Conservation (phyloP, 805 yeast genomes). For the Wickerhamiella spandovensis region DNA sequence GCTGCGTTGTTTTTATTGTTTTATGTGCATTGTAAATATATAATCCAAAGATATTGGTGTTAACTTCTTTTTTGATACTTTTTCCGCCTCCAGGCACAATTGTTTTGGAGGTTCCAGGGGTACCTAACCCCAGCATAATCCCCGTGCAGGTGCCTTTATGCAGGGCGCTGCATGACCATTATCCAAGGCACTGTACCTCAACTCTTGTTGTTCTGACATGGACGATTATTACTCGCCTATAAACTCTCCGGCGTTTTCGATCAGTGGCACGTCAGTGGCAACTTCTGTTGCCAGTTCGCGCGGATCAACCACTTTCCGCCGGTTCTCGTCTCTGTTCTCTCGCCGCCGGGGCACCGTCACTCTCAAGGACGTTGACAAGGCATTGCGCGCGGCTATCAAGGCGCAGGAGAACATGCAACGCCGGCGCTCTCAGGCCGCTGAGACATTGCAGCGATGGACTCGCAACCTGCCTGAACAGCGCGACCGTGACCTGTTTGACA, state of each 20-base stretch:
- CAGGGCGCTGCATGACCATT: not conserved
- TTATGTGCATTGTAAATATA: not conserved
- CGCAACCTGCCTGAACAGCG: constrained; percentile 6
- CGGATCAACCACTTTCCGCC: not conserved
- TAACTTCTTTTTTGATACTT: no score
- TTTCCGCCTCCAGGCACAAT: not conserved
- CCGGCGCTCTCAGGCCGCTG: constrained; percentile 6
- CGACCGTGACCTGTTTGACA: constrained; percentile 4
- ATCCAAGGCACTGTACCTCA: not conserved
- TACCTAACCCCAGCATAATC: not conserved
- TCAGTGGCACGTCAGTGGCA: not conserved
- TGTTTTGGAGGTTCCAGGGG: no score
- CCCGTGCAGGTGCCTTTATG: not conserved
- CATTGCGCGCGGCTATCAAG: constrained; percentile 9
- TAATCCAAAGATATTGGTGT: no score
- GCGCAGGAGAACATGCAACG: constrained; percentile 13
- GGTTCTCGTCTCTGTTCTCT: not conserved
- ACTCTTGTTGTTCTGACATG: not conserved
- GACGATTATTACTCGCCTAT: not conserved
- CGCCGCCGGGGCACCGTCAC: not conserved
- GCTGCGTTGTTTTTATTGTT: no score
- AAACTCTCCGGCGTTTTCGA: not conserved
- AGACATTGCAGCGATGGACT: constrained; percentile 14
- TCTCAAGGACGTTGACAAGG: constrained; percentile 12
- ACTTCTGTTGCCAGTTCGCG: not conserved